A percentile compares a stretch with the other conserved stretches of the same genome.
These are phyloP conservation scores for Saussurea involucrata DNA, from an alignment of 129 eudicot genomes.

Conservation along the genomic window DNA sequence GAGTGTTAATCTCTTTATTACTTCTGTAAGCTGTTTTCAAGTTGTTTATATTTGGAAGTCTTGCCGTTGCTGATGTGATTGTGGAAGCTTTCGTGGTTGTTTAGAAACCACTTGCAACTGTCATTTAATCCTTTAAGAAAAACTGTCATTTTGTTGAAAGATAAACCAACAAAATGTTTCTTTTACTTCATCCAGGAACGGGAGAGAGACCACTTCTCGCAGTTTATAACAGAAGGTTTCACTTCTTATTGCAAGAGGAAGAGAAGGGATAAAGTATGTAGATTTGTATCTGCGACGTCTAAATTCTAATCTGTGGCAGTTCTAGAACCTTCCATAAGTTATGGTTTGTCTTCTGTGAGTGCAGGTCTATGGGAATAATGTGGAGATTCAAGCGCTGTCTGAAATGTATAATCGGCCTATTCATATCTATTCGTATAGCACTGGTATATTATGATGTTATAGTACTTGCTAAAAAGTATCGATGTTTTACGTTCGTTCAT, in stretches of 20 bases:
- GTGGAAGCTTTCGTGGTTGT: too few species aligned
- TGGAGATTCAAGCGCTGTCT: constrained; percentile 88
- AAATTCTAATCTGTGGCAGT: too few species aligned
- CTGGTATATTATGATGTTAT: constrained; percentile 44
- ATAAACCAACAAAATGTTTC: neutral
- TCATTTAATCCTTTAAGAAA: neutral
- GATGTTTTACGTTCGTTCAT: neutral
- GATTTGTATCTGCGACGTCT: too few species aligned
- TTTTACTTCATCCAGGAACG: constrained; percentile 60
- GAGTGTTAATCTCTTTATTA: neutral
- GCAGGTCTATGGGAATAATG: constrained; percentile 94
- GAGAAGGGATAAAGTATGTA: constrained; percentile 81
- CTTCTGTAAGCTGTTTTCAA: too few species aligned
- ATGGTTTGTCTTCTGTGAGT: neutral
- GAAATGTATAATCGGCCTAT: constrained; percentile 99
- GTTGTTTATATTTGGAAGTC: too few species aligned
- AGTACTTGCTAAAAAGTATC: neutral
- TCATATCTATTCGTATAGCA: constrained; percentile 91
- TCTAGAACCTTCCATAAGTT: too few species aligned
- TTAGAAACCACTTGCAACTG: neutral
- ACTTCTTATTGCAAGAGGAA: constrained; percentile 97
- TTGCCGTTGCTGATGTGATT: too few species aligned
- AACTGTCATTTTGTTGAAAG: neutral
- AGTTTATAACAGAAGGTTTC: constrained; percentile 95
- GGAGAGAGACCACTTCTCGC: constrained; percentile 98